Base-by-base conservation (phyloP, 1,284 basidiomycete species). In the Sporisorium exsertum region DNA sequence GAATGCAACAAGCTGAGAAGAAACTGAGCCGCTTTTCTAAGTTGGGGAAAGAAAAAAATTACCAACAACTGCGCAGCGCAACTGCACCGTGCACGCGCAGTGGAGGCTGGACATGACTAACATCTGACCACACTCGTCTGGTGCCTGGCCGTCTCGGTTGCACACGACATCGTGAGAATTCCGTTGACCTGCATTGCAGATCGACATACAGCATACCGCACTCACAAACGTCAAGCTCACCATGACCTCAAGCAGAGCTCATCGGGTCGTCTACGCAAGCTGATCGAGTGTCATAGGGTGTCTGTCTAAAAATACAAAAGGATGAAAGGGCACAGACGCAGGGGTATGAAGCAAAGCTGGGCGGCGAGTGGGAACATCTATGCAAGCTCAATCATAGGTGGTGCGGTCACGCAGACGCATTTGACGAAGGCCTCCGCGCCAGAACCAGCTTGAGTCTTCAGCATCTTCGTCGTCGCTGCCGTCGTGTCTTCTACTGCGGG, bases 351-450 rank as follows among this genome's bases (percentile, higher is more conserved):
- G 54, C 42, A 33, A 43, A 56, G 26, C 35, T 35, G 26, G 15
- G 24, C 24, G 2, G 22, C 15, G 53, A n/a, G 32, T 18, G 15
- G 35, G 22, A 33, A 10, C 27, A 32, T 50, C 27, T 32, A 4
- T 5, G 27, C n/a, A 9, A 13, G 32, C 42, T 76, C 55, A 79
- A 37, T 79, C 73, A 32, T 81, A 79, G 26, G 64, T 79, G 20
- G 70, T 73, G 16, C 79, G 76, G 35, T 81, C 79, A 27, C 80
- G 69, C 42, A 80, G 45, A 47, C 80, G 73, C 62, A 74, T 72
- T 43, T 72, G 61, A 13, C 67, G 52, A 53, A 81, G 46, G 10
- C 80, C 80, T 12, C 79, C 79, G 13, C 73, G 67, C 80, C 80
- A 81, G 67, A 72, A 68, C 80, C 80, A 81, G 64, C 72, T 79